Percentiles rank a stretch among this genome's conserved stretches.
These are phyloP conservation scores for Spathaspora arborariae DNA, from an alignment of 805 yeast genomes.

Conservation along the genomic window DNA sequence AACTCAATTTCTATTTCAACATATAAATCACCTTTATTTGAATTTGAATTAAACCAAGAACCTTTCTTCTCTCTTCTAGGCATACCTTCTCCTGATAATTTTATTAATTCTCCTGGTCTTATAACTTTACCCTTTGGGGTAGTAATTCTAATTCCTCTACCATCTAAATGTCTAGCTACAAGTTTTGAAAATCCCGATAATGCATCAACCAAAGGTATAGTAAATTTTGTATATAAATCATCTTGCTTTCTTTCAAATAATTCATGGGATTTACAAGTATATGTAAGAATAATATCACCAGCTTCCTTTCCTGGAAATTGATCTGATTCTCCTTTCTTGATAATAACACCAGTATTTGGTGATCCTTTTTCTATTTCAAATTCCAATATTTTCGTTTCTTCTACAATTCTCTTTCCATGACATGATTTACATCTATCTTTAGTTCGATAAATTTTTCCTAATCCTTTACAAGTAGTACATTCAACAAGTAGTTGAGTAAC, in stretches of 20 bases:
- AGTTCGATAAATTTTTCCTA: conserved; percentile 54
- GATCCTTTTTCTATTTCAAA: conserved; percentile 76
- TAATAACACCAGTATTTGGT: conserved; percentile 55
- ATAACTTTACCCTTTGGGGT: conserved; percentile 78
- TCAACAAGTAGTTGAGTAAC: conserved; percentile 57
- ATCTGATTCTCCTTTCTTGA: conserved; percentile 70
- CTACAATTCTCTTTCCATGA: conserved; percentile 55
- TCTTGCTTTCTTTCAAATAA: conserved; percentile 53
- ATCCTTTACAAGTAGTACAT: conserved; percentile 70
- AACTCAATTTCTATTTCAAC: conserved; percentile 70
- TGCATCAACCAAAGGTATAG: conserved; percentile 72
- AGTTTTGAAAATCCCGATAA: conserved; percentile 74
- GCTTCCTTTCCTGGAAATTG: conserved; percentile 66
- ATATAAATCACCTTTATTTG: conserved; percentile 62
- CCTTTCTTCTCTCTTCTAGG: conserved; percentile 44
- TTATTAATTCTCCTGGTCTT: conserved; percentile 67
- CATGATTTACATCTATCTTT: conserved; percentile 81
- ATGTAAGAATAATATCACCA: conserved; percentile 72
- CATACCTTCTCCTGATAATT: conserved; percentile 78
- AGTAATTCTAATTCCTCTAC: conserved; percentile 60
- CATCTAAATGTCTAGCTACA: conserved; percentile 73
- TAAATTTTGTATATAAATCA: conserved; percentile 59
- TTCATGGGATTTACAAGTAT: conserved; percentile 47
- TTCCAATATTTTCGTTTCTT: conserved; percentile 69
- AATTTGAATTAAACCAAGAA: conserved; percentile 27